Evolutionary conservation across 768 basidiomycete species (phyloP).

Genomic region (Russula brevipes): DNA sequence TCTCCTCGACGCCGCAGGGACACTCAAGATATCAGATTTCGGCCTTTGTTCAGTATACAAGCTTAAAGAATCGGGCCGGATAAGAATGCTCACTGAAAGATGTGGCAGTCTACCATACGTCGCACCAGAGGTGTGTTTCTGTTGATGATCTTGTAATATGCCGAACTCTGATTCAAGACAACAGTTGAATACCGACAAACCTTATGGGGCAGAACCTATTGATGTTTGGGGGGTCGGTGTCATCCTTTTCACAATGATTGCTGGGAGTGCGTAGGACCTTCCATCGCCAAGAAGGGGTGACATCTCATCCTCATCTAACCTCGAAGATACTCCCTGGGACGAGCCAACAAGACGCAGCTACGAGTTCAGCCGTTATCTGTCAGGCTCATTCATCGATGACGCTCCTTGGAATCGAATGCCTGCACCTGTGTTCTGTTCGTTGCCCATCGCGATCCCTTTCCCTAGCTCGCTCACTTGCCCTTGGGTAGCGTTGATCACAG

Average conservation of each 20-base stretch:
- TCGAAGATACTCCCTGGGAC: constrained; percentile 96
- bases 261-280: constrained; percentile 64
- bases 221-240: constrained; percentile 97
- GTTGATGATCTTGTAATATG: not conserved
- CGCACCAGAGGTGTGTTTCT: constrained; percentile 73
- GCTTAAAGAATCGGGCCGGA: constrained; percentile 75
- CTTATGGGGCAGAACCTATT: constrained; percentile 87
- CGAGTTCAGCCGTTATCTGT: constrained; percentile 73
- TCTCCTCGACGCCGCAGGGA: constrained; percentile 75
- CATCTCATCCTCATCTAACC: not conserved
- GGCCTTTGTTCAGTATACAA: constrained; percentile 88
- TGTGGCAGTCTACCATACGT: constrained; percentile 94
- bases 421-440: constrained; percentile 52
- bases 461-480: not conserved
- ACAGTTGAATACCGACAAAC: constrained; percentile 58
- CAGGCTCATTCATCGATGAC: constrained; percentile 66
- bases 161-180: not conserved
- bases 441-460: constrained; percentile 28
- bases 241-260: constrained; percentile 85
- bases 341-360: constrained; percentile 75
- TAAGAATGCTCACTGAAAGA: constrained; percentile 66
- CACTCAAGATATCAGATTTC: constrained; percentile 93
- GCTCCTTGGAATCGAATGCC: constrained; percentile 75
- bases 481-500: constrained; percentile 62
- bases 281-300: not conserved